These are phyloP conservation scores for Ceratocystis colombiana DNA, from an alignment of 2,329 filamentous ascomycete species.

Conservation along the genomic window DNA sequence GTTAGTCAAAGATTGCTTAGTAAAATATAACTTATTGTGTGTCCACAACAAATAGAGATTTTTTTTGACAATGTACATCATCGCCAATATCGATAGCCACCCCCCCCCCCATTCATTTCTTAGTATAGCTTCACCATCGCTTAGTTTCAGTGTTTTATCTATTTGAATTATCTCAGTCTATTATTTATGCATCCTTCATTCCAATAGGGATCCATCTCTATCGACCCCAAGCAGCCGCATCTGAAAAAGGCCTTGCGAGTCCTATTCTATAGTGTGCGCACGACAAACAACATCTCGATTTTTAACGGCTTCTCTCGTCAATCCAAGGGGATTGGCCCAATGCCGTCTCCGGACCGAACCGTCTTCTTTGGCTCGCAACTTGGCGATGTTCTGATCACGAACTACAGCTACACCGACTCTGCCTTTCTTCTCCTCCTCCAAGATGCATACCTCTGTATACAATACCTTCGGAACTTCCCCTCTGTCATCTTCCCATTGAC, in stretches of 20 bases:
- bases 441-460: slow-evolving; percentile 29
- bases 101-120: neutral
- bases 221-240: too few species aligned
- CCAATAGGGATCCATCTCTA: neutral
- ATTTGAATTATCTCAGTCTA: neutral
- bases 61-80: too few species aligned
- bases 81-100: too few species aligned
- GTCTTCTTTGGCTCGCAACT: slow-evolving; percentile 51
- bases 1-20: too few species aligned
- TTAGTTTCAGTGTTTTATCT: neutral
- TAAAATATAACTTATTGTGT: neutral
- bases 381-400: slow-evolving; percentile 47
- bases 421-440: slow-evolving; percentile 40
- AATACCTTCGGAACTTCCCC: slow-evolving; percentile 49
- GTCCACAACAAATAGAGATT: neutral
- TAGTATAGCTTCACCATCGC: neutral
- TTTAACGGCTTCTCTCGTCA: neutral
- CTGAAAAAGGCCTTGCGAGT: too few species aligned
- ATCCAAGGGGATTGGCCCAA: neutral
- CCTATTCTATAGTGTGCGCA: neutral
- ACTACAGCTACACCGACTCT: slow-evolving; percentile 51
- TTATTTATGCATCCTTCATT: neutral
- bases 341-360: slow-evolving; percentile 30
- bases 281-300: neutral
- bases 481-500: slow-evolving; percentile 50